Evolutionary conservation across 352 stramenopile genomes (phyloP).

Genomic region (Elongisporangium undulatum): DNA sequence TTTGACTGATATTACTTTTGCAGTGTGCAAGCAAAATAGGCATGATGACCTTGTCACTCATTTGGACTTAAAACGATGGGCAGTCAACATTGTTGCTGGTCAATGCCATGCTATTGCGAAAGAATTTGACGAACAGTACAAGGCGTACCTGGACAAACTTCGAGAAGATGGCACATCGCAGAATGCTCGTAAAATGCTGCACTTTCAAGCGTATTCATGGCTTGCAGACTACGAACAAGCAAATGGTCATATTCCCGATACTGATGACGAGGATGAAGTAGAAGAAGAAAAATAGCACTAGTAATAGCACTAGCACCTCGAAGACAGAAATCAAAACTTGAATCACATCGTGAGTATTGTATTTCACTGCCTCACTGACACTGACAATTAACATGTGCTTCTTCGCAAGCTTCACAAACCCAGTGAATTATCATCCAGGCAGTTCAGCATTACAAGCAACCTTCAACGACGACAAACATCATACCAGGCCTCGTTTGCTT

Average conservation of each 20-base stretch:
- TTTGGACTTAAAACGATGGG: neutral
- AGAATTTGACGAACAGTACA: neutral
- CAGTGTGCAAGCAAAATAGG: constrained; percentile 31
- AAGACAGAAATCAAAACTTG: neutral
- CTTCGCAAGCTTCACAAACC: neutral
- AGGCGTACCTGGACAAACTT: neutral
- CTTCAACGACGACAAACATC: neutral
- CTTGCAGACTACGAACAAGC: neutral
- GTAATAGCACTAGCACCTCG: neutral
- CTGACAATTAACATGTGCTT: neutral
- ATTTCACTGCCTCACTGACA: neutral
- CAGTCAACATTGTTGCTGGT: neutral
- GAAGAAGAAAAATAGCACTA: neutral
- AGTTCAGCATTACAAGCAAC: neutral
- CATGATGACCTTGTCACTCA: constrained; percentile 24
- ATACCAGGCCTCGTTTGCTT: neutral
- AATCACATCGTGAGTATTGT: neutral
- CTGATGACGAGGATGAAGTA: neutral
- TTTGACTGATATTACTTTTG: constrained; percentile 34
- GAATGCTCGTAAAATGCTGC: neutral
- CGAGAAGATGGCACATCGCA: neutral
- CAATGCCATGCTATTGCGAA: neutral
- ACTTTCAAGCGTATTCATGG: neutral
- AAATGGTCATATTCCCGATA: neutral
- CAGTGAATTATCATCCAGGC: neutral